Evolutionary conservation across 2,329 filamentous ascomycete genomes (phyloP).

Genomic region (Phyllosticta citrichinensis): DNA sequence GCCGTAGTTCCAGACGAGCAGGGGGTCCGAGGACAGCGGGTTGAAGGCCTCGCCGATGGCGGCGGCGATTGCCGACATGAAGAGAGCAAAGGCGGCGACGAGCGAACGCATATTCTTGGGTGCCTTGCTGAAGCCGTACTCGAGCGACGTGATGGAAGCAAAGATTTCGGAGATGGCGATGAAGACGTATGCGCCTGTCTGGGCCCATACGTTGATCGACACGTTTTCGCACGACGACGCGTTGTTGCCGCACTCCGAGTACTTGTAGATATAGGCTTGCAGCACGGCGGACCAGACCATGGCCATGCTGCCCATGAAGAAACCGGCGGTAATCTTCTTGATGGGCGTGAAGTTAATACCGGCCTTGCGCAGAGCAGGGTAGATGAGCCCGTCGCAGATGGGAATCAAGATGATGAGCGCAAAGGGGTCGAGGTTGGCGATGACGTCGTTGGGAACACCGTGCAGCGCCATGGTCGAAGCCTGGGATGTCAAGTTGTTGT

Average conservation of each 20-base stretch:
- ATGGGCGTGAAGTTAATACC: slow-evolving; percentile 63
- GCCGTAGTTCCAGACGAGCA: slow-evolving; percentile 22
- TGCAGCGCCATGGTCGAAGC: slow-evolving; percentile 56
- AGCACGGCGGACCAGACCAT: slow-evolving; percentile 49
- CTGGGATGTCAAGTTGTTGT: slow-evolving; percentile 58
- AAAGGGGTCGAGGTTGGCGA: slow-evolving; percentile 67
- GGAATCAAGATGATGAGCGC: slow-evolving; percentile 68
- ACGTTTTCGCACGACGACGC: slow-evolving; percentile 43
- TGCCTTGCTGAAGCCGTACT: slow-evolving; percentile 66
- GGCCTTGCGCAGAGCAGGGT: slow-evolving; percentile 54
- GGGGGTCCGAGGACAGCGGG: slow-evolving; percentile 15
- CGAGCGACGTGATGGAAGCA: slow-evolving; percentile 57
- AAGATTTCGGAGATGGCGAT: slow-evolving; percentile 53
- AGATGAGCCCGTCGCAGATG: slow-evolving; percentile 55
- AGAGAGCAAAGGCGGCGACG: slow-evolving; percentile 26
- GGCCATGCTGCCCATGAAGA: slow-evolving; percentile 53
- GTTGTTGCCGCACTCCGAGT: slow-evolving; percentile 29
- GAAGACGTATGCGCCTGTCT: slow-evolving; percentile 42
- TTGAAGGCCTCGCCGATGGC: slow-evolving; percentile 16
- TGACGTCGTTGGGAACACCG: slow-evolving; percentile 67
- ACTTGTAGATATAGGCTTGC: slow-evolving; percentile 42
- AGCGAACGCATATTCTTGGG: slow-evolving; percentile 50
- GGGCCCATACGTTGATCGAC: slow-evolving; percentile 46
- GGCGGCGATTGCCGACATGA: slow-evolving; percentile 22
- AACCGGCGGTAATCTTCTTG: slow-evolving; percentile 64